Evolutionary conservation across 2,329 filamentous ascomycete genomes (phyloP).

Genomic region (Aphanoascus verrucosus): DNA sequence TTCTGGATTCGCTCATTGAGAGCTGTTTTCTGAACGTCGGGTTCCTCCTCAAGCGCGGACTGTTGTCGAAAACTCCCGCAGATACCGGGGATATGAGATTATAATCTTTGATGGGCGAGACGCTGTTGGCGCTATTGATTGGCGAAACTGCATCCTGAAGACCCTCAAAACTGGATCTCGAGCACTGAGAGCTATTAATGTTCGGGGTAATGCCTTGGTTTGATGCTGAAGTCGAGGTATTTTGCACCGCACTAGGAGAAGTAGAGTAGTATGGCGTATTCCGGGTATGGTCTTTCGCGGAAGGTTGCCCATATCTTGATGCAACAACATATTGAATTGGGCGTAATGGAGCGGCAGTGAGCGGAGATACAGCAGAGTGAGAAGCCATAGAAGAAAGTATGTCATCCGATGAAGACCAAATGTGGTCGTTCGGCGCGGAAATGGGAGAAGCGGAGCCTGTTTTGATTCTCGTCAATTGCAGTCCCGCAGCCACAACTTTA

Average conservation of each 20-base stretch:
- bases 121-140: not conserved
- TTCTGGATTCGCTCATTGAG: slow-evolving; percentile 24
- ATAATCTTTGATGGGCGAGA: not conserved
- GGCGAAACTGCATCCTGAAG: not conserved
- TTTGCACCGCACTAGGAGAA: not conserved
- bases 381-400: slow-evolving; percentile 8
- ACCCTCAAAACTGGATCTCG: slow-evolving; percentile 3
- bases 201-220: not conserved
- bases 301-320: not conserved
- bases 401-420: not conserved
- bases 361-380: slow-evolving; percentile 18
- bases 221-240: not conserved
- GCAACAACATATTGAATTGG: slow-evolving; percentile 16
- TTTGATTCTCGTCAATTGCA: not conserved
- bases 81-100: slow-evolving; percentile 19
- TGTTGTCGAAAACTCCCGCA: slow-evolving; percentile 28
- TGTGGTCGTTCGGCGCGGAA: not conserved
- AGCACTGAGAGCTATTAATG: not conserved
- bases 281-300: slow-evolving; percentile 1
- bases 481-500: not conserved
- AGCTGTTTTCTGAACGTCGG: slow-evolving; percentile 18
- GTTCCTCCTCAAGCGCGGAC: slow-evolving; percentile 13
- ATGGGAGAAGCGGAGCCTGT: slow-evolving; percentile 6
- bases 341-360: slow-evolving; percentile 18
- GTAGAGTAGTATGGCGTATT: not conserved